Evolutionary conservation across 2,329 filamentous ascomycete species (phyloP).

Genomic region (Leptodontidium sp.): DNA sequence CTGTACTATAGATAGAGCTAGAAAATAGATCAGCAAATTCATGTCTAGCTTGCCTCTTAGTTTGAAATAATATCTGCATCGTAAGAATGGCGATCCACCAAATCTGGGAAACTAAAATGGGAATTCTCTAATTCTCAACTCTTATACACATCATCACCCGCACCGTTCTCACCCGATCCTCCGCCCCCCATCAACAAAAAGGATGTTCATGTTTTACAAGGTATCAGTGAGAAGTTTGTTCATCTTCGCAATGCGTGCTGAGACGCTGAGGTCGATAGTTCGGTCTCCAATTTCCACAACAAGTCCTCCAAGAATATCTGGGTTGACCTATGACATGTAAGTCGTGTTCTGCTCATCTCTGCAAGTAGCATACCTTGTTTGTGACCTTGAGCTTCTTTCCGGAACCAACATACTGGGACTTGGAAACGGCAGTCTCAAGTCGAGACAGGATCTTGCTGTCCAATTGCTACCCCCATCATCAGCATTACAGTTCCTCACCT

Average conservation of each 20-base stretch:
- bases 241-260: slow-evolving; percentile 93
- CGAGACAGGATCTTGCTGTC: slow-evolving; percentile 86
- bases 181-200: slow-evolving; percentile 45
- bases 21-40: slow-evolving; percentile 23
- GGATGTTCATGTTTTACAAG: slow-evolving; percentile 74
- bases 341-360: background rate
- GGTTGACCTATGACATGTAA: slow-evolving; percentile 73
- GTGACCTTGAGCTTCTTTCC: slow-evolving; percentile 99
- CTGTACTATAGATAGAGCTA: slow-evolving; percentile 24
- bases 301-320: slow-evolving; percentile 92
- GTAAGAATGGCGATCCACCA: background rate
- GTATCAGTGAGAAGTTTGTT: slow-evolving; percentile 98
- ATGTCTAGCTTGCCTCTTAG: background rate
- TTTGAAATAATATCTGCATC: background rate
- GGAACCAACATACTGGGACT: slow-evolving; percentile 86
- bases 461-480: slow-evolving; percentile 66
- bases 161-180: slow-evolving; percentile 6
- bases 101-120: slow-evolving; percentile 14
- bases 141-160: slow-evolving; percentile 24
- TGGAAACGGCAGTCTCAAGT: slow-evolving; percentile 86
- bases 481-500: slow-evolving; percentile 6
- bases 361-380: slow-evolving; percentile 71
- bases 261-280: slow-evolving; percentile 97
- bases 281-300: slow-evolving; percentile 97
- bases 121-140: slow-evolving; percentile 22